These are phyloP conservation scores for Fusarium sp. DNA, from an alignment of 2,329 filamentous ascomycete genomes.

Conservation along the genomic window DNA sequence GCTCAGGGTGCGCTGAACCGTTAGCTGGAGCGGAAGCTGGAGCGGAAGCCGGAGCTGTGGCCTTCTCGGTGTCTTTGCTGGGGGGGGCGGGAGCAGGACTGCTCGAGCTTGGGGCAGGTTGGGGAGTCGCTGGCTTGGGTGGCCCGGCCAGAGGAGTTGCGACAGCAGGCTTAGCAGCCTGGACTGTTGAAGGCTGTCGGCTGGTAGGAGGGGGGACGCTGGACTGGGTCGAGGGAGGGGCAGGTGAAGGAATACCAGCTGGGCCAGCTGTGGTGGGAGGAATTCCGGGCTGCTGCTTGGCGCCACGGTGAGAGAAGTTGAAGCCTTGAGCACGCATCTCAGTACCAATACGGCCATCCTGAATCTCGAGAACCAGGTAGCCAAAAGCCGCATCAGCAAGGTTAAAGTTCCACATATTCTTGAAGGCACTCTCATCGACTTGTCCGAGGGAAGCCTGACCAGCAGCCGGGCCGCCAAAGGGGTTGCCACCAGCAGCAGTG, in stretches of 20 bases:
- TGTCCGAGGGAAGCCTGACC: slow-evolving; percentile 80
- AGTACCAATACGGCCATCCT: slow-evolving; percentile 94
- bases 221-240: slow-evolving; percentile 50
- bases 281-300: slow-evolving; percentile 72
- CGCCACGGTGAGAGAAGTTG: slow-evolving; percentile 96
- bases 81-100: slow-evolving; percentile 52
- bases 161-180: slow-evolving; percentile 55
- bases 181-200: slow-evolving; percentile 52
- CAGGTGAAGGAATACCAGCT: slow-evolving; percentile 48
- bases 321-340: slow-evolving; percentile 99
- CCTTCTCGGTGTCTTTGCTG: slow-evolving; percentile 67
- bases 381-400: slow-evolving; percentile 97
- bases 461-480: slow-evolving; percentile 87
- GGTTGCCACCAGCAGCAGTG: slow-evolving; percentile 93
- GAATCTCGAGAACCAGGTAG: slow-evolving; percentile 93
- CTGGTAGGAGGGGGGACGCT: slow-evolving; percentile 46
- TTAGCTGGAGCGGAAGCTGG: slow-evolving; percentile 60
- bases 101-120: slow-evolving; percentile 58
- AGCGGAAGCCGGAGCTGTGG: slow-evolving; percentile 53
- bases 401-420: slow-evolving; percentile 99
- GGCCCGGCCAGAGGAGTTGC: slow-evolving; percentile 49
- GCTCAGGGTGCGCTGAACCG: slow-evolving; percentile 63
- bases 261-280: slow-evolving; percentile 43
- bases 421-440: slow-evolving; percentile 98
- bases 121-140: slow-evolving; percentile 57